phyloP scores from a whole-genome alignment of 2,329 filamentous ascomycete genomes.

The Fusarium duplospermum region DNA sequence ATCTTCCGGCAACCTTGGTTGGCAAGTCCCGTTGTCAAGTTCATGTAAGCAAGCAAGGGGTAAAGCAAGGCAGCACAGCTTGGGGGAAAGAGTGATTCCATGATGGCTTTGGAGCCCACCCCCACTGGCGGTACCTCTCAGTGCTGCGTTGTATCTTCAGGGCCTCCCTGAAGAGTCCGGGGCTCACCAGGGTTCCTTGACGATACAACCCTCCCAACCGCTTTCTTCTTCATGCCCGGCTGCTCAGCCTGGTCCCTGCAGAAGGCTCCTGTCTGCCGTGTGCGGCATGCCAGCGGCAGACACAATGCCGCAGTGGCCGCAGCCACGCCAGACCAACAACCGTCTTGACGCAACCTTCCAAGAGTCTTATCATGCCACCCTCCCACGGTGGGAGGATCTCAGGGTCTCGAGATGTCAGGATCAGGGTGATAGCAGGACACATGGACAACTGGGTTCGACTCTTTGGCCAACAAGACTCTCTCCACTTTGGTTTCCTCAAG shows the following conservation, averaged over 20 bases:
- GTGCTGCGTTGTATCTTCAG: background rate
- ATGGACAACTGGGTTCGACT: background rate
- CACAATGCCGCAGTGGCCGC: slow-evolving; percentile 15
- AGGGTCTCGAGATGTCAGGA: background rate
- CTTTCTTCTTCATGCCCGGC: background rate
- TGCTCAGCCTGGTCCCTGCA: background rate
- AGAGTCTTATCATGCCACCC: slow-evolving; percentile 14
- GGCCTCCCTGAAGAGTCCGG: background rate
- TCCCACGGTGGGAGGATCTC: slow-evolving; percentile 18
- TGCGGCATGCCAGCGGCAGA: slow-evolving; percentile 9
- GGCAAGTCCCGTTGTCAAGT: background rate
- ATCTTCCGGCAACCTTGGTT: slow-evolving; percentile 8
- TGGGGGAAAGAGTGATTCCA: background rate
- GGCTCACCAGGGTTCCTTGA: slow-evolving; percentile 3
- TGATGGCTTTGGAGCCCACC: background rate
- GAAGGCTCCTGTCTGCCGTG: background rate
- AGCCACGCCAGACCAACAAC: slow-evolving; percentile 11
- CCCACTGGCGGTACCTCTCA: background rate
- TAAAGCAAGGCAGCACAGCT: background rate
- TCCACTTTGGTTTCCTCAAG: slow-evolving; percentile 20
- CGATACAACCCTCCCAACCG: background rate
- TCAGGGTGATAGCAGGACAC: slow-evolving; percentile 8
- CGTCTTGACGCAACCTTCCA: slow-evolving; percentile 24
- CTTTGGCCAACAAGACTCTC: background rate
- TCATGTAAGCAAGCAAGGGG: background rate